Percentiles rank a stretch among this genome's conserved stretches.
These are phyloP conservation scores for Graphiopsis chlorocephala DNA, from an alignment of 2,329 filamentous ascomycete genomes.

Conservation along the genomic window DNA sequence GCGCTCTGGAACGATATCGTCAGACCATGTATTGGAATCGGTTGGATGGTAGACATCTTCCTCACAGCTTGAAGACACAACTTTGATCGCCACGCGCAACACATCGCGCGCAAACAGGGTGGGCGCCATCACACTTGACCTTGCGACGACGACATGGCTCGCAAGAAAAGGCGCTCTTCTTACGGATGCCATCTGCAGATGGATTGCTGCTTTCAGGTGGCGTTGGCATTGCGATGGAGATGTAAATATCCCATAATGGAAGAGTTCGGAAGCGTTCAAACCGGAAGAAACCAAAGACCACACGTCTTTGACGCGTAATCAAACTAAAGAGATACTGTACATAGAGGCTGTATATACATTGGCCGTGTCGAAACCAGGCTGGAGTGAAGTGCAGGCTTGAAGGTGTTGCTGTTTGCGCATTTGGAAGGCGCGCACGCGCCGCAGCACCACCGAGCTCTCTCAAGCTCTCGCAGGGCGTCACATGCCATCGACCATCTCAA, in stretches of 20 bases:
- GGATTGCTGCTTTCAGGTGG: conserved; percentile 3
- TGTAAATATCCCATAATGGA: background rate
- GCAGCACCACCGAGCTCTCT: background rate
- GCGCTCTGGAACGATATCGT: background rate
- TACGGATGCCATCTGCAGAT: conserved; percentile 4
- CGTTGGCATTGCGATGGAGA: background rate
- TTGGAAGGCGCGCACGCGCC: background rate
- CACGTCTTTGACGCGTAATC: background rate
- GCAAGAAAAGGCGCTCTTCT: conserved; percentile 14
- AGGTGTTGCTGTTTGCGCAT: background rate
- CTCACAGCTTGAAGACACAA: conserved; percentile 12
- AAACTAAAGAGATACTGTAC: background rate
- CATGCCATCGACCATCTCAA: background rate
- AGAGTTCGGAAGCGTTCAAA: background rate
- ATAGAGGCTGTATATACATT: background rate
- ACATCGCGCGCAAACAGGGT: conserved; percentile 9
- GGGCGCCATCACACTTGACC: conserved; percentile 11
- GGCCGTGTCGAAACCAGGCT: background rate
- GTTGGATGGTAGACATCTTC: background rate
- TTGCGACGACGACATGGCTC: conserved; percentile 8
- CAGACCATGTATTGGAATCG: background rate
- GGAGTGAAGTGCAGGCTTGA: background rate
- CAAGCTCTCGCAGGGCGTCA: background rate
- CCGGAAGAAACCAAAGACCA: background rate
- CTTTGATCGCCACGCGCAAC: conserved; percentile 1